Percentiles rank a stretch among this genome's conserved stretches.
phyloP scores from a whole-genome alignment of 2,329 filamentous ascomycete species.

The Venturia nashicola region DNA sequence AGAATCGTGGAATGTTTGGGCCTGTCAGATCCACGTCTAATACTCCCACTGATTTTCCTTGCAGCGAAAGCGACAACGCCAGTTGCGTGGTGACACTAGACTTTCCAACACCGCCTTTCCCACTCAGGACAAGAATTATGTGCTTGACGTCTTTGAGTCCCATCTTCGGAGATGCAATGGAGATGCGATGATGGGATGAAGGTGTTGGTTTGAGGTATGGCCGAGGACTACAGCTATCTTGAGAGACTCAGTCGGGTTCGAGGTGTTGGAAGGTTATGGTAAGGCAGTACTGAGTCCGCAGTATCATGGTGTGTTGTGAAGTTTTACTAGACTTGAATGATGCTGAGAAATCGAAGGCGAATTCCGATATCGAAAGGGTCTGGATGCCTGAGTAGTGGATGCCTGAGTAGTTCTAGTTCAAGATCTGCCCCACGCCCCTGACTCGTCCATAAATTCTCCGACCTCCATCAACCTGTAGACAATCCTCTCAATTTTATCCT shows the following conservation, averaged over 20 bases:
- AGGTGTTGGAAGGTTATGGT: not conserved
- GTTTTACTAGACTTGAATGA: not conserved
- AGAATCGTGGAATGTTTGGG: slow-evolving; percentile 89
- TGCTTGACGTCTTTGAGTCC: slow-evolving; percentile 22
- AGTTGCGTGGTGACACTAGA: slow-evolving; percentile 96
- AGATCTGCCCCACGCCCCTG: no score
- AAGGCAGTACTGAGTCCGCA: not conserved
- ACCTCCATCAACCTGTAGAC: no score
- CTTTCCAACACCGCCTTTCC: slow-evolving; percentile 96
- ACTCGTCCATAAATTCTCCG: no score
- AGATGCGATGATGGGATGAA: not conserved
- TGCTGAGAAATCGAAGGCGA: slow-evolving; percentile 1
- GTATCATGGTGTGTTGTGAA: not conserved
- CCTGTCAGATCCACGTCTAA: slow-evolving; percentile 95
- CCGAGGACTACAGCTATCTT: not conserved
- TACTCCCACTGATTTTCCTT: slow-evolving; percentile 82
- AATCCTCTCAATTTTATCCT: no score
- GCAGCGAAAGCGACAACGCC: slow-evolving; percentile 73
- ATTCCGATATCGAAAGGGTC: not conserved
- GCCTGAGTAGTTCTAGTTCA: no score
- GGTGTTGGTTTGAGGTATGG: not conserved
- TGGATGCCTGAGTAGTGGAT: no score
- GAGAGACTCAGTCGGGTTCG: not conserved
- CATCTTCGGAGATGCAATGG: slow-evolving; percentile 1
- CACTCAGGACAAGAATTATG: slow-evolving; percentile 75